Percentiles rank a stretch among this genome's conserved stretches.
Conservation (phyloP, 139 green algal species). For the Chlorella sorokiniana region DNA sequence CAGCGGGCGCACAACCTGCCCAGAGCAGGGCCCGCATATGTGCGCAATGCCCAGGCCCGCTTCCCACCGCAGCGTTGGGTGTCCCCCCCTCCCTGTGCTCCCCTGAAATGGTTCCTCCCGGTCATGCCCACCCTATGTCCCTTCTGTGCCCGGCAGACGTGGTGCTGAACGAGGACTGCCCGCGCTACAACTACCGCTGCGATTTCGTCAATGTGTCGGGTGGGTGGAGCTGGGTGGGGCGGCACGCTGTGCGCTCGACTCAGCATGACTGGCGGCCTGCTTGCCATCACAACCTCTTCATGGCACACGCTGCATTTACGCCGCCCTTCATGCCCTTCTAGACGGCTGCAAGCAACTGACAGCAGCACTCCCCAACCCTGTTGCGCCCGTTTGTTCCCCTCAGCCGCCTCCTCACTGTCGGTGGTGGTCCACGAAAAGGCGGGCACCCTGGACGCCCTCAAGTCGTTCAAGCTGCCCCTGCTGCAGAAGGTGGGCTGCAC, state of each 20-base stretch:
- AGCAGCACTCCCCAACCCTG: neutral
- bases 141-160: neutral
- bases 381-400: neutral
- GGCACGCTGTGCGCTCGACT: neutral
- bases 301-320: neutral
- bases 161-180: slow-evolving; percentile 24
- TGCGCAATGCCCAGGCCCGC: no score
- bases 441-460: slow-evolving; percentile 28
- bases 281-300: no score
- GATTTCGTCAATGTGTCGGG: slow-evolving; percentile 55
- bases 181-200: slow-evolving; percentile 34
- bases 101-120: neutral
- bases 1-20: no score
- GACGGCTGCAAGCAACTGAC: no score
- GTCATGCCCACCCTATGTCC: neutral
- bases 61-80: no score
- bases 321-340: no score
- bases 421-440: slow-evolving; percentile 18
- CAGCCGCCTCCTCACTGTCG: slow-evolving; percentile 30
- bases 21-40: no score
- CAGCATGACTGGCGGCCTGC: no score
- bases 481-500: slow-evolving; percentile 25
- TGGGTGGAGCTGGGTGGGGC: neutral
- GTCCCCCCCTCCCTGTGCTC: neutral
- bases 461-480: slow-evolving; percentile 38